Base-by-base conservation (phyloP, 768 basidiomycete species). In the Mycena galopus region DNA sequence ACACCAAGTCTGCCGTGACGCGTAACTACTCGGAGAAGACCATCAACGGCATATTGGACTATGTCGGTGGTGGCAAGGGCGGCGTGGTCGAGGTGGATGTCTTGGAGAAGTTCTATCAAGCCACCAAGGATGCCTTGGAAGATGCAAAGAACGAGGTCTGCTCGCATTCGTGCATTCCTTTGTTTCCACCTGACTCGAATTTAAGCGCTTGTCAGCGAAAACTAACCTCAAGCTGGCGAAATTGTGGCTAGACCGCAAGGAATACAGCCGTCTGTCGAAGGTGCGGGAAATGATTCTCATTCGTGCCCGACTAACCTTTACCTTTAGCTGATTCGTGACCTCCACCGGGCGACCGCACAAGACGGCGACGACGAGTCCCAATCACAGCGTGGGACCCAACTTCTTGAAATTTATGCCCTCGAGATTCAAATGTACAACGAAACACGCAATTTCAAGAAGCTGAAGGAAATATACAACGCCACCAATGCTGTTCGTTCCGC, bases 361-460 rank as follows among this genome's bases (percentile, higher is more conserved):
- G 83, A 83, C 27, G 88, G 86, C 64, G 93, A 94, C 55, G 95
- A 90, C 64, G 93, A 94, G 19, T 75, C 74, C 76, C 93, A 95
- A 78, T 97, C 97, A 55, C 97, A 98, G 80, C 92, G 94, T 61
- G 97, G 97, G 16, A 98, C 97, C 1, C 93, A 98, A 73, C 87
- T 99, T 12, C 88, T 99, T 30, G 98, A 99, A 82, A 96, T 99
- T 44, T 98, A 98, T 77, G 97, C 98, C 1, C 91, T 99, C 50
- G 98, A 99, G 81, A 99, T 99, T 68, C 97, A 99, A 80, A 99
- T 99, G 98, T 96, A 98, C 84, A 97, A 96, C 76, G 97, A 98
- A 82, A 94, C 92, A 75, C 91, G 94, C 76, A 98, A 99, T 78
- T 93, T 93, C 84, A 97, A 97, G 86, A 98, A 98, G 81, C 88